Base-by-base conservation (phyloP, 192 early-diverging fungal species). In the Paraglomus brasilianum region DNA sequence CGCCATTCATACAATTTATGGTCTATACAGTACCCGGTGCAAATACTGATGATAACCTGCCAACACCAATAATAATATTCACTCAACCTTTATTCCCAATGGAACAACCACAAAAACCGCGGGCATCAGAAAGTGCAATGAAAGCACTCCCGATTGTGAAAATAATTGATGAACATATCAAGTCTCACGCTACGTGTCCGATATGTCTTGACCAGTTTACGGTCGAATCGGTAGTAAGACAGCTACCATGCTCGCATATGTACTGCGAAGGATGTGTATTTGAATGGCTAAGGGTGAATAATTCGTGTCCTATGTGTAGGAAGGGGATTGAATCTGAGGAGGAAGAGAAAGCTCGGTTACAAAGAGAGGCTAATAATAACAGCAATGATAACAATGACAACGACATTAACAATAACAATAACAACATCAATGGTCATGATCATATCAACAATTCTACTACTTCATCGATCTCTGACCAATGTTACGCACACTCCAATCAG, bases 251-350 rank as follows among this genome's bases (percentile, higher is more conserved):
- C 39, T 40, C 45, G 14, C 67, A 69, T 17, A n/a, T 69, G 17
- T 69, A 58, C 39, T 69, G 67, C n/a, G 67, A 69, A 10, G 36
- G 43, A 17, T 69, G 67, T 58, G 38, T 69, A 39, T 69, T 69
- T 58, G 9, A 57, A 59, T 69, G 67, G 67, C 58, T 69, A 46
- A 52, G 51, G 40, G 53, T 48, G 48, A 58, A 69, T 58, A 58
- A 58, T 69, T 45, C 67, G 4, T 69, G 67, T 58, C 67, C 67
- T 14, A 47, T 69, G 40, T 69, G 67, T 49, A 52, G 67, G 58
- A 17, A 46, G n/a, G 53, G 58, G 58, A 46, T 69, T 9, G 53
- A 44, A 24, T 39, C 64, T 7, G 45, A 48, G 40, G 64, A 9
- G n/a, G 6, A 13, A 24, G 19, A 53, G 43, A 15, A 69, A 38